Base-by-base conservation (phyloP, 768 basidiomycete species). In the Coprinopsis cinerea region DNA sequence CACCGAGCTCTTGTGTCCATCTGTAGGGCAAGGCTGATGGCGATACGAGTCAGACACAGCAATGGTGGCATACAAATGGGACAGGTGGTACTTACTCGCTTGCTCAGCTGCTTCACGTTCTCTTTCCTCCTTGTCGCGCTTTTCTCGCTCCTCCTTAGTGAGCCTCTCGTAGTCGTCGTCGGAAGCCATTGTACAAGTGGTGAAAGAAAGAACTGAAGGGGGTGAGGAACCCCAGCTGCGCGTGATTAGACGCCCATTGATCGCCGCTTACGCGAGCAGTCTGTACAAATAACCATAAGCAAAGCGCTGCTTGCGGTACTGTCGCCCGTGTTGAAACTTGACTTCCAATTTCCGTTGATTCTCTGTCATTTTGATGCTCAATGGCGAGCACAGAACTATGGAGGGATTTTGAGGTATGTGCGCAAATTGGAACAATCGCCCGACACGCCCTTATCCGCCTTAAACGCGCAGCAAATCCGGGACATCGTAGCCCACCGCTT, bases 1-100 rank as follows among this genome's bases (percentile, higher is more conserved):
- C 92, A 13, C 79, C 81, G 5, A 99, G 75, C 58, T 92, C 83
- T 63, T 99, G 96, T 41, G 69, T 83, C 96, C 96, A 99, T 48
- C 67, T 71, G 66, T 95, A 98, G 4, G 96, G 96, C 54, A 99
- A 72, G 15, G 82, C 91, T 92, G 58, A 49, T 48, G 57, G 57
- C 55, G 55, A 44, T 52, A 53, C 27, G 24, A 51, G 49, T 51
- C 48, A 52, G 51, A 56, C 52, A 35, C 57, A 4, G 24, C 24
- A 26, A 11, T 13, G 5, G 9, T 5, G 6, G 18, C 17, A 26
- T 6, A 11, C 10, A 43, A 18, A 22, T 44, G 47, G 25, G 47
- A 51, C 53, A 46, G 42, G 37, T 50, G 52, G 42, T 9, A 57
- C 81, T 55, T 69, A 94, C 93, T 84, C 53, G 83, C 88, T 68